Percentiles rank a stretch among this genome's conserved stretches.
Evolutionary conservation across 2,329 filamentous ascomycete species (phyloP).

Genomic region (Fusarium succisae): DNA sequence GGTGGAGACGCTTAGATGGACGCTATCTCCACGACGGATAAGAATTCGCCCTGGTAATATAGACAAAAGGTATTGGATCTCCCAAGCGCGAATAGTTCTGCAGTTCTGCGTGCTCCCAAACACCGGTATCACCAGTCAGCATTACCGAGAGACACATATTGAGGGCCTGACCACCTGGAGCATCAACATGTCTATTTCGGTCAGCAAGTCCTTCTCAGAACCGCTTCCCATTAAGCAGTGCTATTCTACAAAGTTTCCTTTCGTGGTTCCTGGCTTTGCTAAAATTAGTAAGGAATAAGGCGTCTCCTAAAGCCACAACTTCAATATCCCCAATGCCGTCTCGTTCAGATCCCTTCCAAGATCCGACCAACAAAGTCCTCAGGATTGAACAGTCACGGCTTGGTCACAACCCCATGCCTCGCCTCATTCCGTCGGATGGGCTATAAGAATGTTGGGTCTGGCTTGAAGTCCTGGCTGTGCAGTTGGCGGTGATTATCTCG

Average conservation of each 20-base stretch:
- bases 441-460: rapidly evolving
- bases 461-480: neutral
- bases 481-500: neutral
- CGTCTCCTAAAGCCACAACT: rapidly evolving
- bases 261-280: rapidly evolving
- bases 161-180: neutral
- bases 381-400: neutral
- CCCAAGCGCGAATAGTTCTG: rapidly evolving
- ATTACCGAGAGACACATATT: neutral
- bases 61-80: neutral
- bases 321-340: neutral
- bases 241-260: neutral
- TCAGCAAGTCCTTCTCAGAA: neutral
- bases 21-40: too few species aligned
- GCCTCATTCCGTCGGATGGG: neutral
- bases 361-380: neutral
- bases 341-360: neutral
- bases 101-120: neutral
- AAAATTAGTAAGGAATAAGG: rapidly evolving
- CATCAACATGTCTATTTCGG: neutral
- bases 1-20: too few species aligned
- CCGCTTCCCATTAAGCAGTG: neutral
- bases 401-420: rapidly evolving
- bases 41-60: too few species aligned
- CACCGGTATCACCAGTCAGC: neutral